Evolutionary conservation across 202 grass and related monocot genomes (phyloP), one percentile per base, ranked within the genome.

Genomic region (Cymbopogon flexuosus): DNA sequence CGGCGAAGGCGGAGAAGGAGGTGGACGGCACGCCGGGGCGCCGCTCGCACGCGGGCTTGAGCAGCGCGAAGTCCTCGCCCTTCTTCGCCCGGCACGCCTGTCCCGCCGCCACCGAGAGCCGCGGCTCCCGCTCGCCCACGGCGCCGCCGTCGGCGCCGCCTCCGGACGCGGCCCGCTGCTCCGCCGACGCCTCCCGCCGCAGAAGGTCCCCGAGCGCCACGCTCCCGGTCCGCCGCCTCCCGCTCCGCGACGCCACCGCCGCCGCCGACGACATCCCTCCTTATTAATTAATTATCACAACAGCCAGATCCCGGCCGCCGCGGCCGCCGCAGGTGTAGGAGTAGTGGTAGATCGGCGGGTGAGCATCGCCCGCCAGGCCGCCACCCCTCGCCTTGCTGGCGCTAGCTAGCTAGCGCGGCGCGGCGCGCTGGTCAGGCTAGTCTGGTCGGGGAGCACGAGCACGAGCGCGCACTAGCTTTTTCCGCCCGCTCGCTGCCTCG

Each of bases 1-100:
- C 96, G 60, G 92, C 96, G 73, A 90, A 99, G 34, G 88, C 84
- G 30, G 96, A 99, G 87, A 95, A 99, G 59, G 80, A 64, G 0
- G 88, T 80, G n/a, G 77, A 80, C 2, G 77, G 77, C 34, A 65
- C 79, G 62, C 77, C 88, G 30, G 87, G 75, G 68, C 66, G 80
- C 0, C 92, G 88, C 66, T 90, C 91, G 87, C 88, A 89, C 14
- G 49, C 71, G 19, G 63, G 75, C 90, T 88, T 91, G 83, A 95
- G 85, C 23, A 99, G 73, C 46, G 90, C 91, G 73, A 91, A 79
- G 81, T 99, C 96, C 87, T 99, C 96, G 8, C 96, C 92, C 76
- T 99, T 99, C 92, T 91, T 99, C 35, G 90, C 91, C 36, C 91
- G 84, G 0, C 76, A 62, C 16, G 88, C 92, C 88, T 99, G 82